Evolutionary conservation across 805 yeast species (phyloP).

Genomic region (Yamadazyma takamatsuzukensis): DNA sequence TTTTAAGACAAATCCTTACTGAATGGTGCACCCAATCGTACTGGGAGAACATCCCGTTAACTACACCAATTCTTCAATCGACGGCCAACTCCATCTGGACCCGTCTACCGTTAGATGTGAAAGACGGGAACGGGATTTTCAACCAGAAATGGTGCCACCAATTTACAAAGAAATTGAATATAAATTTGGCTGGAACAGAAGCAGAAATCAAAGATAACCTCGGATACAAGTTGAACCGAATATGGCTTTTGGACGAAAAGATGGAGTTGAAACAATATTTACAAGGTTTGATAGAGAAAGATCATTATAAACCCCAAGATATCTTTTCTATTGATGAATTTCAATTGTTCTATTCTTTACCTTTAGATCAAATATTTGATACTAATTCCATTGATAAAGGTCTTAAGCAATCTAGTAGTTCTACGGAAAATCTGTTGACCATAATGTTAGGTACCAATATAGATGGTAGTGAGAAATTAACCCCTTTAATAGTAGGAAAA

Average conservation of each 20-base stretch:
- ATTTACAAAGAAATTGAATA: constrained; percentile 46
- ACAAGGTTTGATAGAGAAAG: constrained; percentile 21
- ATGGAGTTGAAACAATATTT: constrained; percentile 43
- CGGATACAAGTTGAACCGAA: constrained; percentile 36
- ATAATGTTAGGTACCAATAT: constrained; percentile 61
- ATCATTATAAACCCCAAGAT: constrained; percentile 46
- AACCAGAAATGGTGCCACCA: constrained; percentile 59
- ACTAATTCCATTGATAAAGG: constrained; percentile 43
- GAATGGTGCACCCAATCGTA: constrained; percentile 68
- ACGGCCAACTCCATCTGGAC: constrained; percentile 66
- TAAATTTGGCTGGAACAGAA: constrained; percentile 46
- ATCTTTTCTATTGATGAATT: constrained; percentile 61
- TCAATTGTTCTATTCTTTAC: constrained; percentile 54
- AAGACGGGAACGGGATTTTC: constrained; percentile 65
- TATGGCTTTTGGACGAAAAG: constrained; percentile 62
- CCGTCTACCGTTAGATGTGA: constrained; percentile 47
- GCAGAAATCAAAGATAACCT: constrained; percentile 35
- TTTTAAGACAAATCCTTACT: constrained; percentile 55
- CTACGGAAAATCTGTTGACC: constrained; percentile 44
- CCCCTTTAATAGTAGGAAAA: constrained; percentile 59
- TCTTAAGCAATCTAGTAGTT: constrained; percentile 30
- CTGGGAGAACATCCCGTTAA: constrained; percentile 64
- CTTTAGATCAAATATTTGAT: constrained; percentile 55
- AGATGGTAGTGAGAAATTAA: constrained; percentile 59
- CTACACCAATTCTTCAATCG: constrained; percentile 59